Evolutionary conservation across 768 basidiomycete genomes (phyloP), one percentile per base, ranked within the genome.

Genomic region (Candolleomyces aberdarensis): DNA sequence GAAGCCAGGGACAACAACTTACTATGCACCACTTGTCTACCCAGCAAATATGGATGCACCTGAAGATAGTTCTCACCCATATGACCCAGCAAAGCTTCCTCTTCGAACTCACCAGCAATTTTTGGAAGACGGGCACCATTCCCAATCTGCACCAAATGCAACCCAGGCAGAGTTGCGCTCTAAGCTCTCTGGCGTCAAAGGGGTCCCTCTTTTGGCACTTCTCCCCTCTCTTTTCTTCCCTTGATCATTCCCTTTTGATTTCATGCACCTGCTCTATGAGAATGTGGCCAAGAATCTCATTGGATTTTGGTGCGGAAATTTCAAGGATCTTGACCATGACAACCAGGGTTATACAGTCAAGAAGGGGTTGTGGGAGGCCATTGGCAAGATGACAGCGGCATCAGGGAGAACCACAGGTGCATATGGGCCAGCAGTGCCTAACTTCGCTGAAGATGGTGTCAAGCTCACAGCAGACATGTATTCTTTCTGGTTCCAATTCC

Each of bases 181-280:
- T 13, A 66, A 58, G 31, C 19, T 44, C 22, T 72, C 61, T 59
- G 77, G 80, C 1, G 71, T 79, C 59, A 77, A 78, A 51, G 73
- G 71, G 3, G 17, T 71, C 14, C 68, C 78, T 1, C n/a, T 75
- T 0, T 71, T 80, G 9, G 59, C 64, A 0, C n/a, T 50, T 11
- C 69, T 80, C 0, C 49, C 62, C 1, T 78, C 76, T 0, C 62
- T 79, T 8, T 60, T 60, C 2, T 76, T 80, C 64, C 73, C 81
- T 1, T 1, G 7, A 0, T 76, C 74, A 0, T 75, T 80, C 39
- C 81, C 79, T 0, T 75, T 72, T 61, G 80, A 83, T 49, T 79
- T 81, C 65, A 82, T 83, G 77, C 80, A 84, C 53, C 68, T 79
- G 0, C 63, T 82, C 9, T 62, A 26, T 6, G 77, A 81, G 60